phyloP scores from a whole-genome alignment of 164 flowering plant species.

The Aristolochia californica region DNA sequence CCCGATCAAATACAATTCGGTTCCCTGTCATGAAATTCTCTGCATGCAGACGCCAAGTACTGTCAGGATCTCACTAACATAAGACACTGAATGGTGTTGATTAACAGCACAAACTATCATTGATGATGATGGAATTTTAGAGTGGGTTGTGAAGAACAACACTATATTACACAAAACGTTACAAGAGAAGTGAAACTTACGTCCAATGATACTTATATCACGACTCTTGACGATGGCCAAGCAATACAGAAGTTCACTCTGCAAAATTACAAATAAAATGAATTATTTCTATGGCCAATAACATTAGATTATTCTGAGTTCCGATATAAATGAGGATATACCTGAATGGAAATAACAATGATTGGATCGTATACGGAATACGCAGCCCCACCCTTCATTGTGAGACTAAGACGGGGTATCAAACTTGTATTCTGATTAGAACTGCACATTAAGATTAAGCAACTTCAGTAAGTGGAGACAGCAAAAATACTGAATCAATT shows the following conservation, averaged over 20 bases:
- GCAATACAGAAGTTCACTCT: conserved; percentile 42
- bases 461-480: not conserved
- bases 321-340: conserved; percentile 8
- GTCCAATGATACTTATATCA: conserved; percentile 69
- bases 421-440: conserved; percentile 5
- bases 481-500: not conserved
- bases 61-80: too few species aligned
- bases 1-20: conserved; percentile 65
- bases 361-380: conserved; percentile 17
- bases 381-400: conserved; percentile 25
- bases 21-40: conserved; percentile 93
- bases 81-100: too few species aligned
- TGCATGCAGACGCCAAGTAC: conserved; percentile 21
- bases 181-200: conserved; percentile 69
- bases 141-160: too few species aligned
- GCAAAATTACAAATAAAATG: conserved; percentile 9
- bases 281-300: not conserved
- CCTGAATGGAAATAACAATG: conserved; percentile 21
- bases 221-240: conserved; percentile 55
- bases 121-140: not conserved
- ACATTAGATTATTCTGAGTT: not conserved
- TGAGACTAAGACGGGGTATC: conserved; percentile 18
- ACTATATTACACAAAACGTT: too few species aligned
- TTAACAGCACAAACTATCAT: not conserved
- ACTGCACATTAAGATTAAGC: conserved; percentile 27